These are phyloP conservation scores for Penicillium sp. DNA, from an alignment of 2,329 filamentous ascomycete genomes.

Conservation along the genomic window DNA sequence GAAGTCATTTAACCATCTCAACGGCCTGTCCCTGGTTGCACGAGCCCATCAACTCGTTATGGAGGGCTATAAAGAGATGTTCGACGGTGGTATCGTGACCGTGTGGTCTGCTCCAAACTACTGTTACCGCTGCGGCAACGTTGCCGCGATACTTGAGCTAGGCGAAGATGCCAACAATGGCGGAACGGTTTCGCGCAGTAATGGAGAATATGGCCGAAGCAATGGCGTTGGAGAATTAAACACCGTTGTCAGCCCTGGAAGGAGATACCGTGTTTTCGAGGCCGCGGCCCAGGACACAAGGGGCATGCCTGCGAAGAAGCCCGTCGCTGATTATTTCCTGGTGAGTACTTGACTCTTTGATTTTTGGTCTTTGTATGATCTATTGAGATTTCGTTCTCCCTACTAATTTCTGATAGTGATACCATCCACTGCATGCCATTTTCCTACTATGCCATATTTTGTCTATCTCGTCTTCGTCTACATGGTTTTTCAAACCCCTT, in stretches of 20 bases:
- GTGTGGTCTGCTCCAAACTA: slow-evolving; percentile 99
- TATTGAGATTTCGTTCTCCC: neutral
- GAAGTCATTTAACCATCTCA: slow-evolving; percentile 91
- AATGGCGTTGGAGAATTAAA: slow-evolving; percentile 48
- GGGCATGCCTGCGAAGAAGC: slow-evolving; percentile 99
- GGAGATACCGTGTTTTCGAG: slow-evolving; percentile 92
- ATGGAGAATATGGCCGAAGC: slow-evolving; percentile 46
- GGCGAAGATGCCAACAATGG: slow-evolving; percentile 81
- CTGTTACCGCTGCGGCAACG: slow-evolving; percentile 94
- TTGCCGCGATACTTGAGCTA: slow-evolving; percentile 90
- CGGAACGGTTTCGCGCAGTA: slow-evolving; percentile 66
- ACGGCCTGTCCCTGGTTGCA: slow-evolving; percentile 88
- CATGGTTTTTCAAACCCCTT: slow-evolving; percentile 13
- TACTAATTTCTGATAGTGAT: slow-evolving; percentile 21
- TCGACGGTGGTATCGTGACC: slow-evolving; percentile 90
- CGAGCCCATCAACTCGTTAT: slow-evolving; percentile 96
- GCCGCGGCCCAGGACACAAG: slow-evolving; percentile 93
- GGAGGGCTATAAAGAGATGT: slow-evolving; percentile 99
- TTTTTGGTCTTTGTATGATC: neutral
- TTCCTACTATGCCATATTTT: slow-evolving; percentile 1
- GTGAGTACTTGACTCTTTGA: slow-evolving; percentile 26
- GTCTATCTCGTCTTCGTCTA: slow-evolving; percentile 10
- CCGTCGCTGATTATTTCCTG: slow-evolving; percentile 95
- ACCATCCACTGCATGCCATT: slow-evolving; percentile 18
- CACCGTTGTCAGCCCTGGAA: slow-evolving; percentile 68